Evolutionary conservation across 2,329 filamentous ascomycete species (phyloP), one percentile per base, ranked within the genome.

Genomic region (Aureobasidium namibiae): DNA sequence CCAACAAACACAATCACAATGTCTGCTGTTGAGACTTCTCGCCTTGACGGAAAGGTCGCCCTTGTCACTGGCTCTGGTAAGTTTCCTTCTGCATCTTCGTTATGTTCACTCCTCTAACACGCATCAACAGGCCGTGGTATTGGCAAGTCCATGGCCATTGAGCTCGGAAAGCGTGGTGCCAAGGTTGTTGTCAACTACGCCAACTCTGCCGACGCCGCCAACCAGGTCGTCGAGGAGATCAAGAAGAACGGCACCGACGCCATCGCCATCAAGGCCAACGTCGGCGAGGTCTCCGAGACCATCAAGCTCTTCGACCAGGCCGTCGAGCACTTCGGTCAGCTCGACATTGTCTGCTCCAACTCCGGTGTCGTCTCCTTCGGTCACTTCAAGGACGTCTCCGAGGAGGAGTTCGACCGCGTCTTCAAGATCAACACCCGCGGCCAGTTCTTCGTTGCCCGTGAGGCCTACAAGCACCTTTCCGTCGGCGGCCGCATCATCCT

Each of bases 281-380:
- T 89, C 60, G 79, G 82, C 64, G 76, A 87, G 62, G 80, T 87
- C 46, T 72, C 79, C 61, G 77, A 89, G 72, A 89, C 85, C 64
- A 77, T 80, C 58, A 72, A 74, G 61, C 75, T 89, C 65, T 87
- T 89, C 76, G 78, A 81, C 60, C 72, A 86, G 68, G 84, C 84
- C 57, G 76, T 84, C 63, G 74, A 76, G 65, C 76, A 82, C 71
- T 89, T 84, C 68, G 85, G 85, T 72, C 80, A 82, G 71, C 78
- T 89, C 68, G 78, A 88, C 74, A 86, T 89, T 65, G 85, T 86
- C 67, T 83, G 82, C 78, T 87, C 82, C 69, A 88, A 88, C 78
- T 83, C 81, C 46, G 85, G 80, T 64, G 80, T 80, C 58, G 78
- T 80, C 36, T 76, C 75, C 45, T 80, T 80, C 68, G 78, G 78